Evolutionary conservation across 2,329 filamentous ascomycete genomes (phyloP).

Genomic region (Beauveria sp.): DNA sequence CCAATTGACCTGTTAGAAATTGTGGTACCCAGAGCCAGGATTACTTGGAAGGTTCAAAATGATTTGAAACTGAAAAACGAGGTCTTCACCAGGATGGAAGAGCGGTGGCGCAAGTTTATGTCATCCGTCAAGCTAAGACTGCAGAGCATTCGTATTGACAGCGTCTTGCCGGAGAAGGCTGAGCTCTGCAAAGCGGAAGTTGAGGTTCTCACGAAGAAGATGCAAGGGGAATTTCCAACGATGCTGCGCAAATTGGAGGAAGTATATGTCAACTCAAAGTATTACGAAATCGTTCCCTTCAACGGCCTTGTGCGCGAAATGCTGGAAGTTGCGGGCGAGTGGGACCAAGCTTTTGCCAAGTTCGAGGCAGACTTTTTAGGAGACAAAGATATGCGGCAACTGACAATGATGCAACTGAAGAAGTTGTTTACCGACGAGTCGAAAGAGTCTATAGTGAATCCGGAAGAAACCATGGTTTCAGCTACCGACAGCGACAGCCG

Average conservation of each 20-base stretch:
- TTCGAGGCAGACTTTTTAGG: constrained; percentile 93
- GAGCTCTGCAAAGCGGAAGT: constrained; percentile 78
- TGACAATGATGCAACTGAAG: constrained; percentile 86
- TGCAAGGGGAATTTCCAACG: constrained; percentile 72
- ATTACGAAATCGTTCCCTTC: constrained; percentile 93
- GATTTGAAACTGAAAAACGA: constrained; percentile 91
- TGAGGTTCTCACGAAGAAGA: constrained; percentile 67
- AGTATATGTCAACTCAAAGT: constrained; percentile 87
- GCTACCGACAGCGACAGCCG: constrained; percentile 43
- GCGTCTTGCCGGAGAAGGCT: constrained; percentile 77
- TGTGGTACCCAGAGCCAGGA: constrained; percentile 77
- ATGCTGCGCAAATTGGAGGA: constrained; percentile 75
- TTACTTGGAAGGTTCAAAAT: constrained; percentile 97
- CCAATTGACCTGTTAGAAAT: constrained; percentile 89
- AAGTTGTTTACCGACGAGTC: constrained; percentile 93
- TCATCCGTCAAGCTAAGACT: constrained; percentile 75
- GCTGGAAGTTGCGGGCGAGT: constrained; percentile 86
- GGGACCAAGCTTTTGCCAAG: constrained; percentile 83
- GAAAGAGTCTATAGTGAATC: constrained; percentile 62
- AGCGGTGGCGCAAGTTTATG: constrained; percentile 81
- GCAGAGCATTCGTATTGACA: constrained; percentile 84
- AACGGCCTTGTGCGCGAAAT: constrained; percentile 84
- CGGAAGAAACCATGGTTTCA: constrained; percentile 52
- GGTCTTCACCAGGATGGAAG: constrained; percentile 72
- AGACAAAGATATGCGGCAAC: constrained; percentile 88